phyloP scores from a whole-genome alignment of 2,329 filamentous ascomycete species.

The Sporothrix schenckii region DNA sequence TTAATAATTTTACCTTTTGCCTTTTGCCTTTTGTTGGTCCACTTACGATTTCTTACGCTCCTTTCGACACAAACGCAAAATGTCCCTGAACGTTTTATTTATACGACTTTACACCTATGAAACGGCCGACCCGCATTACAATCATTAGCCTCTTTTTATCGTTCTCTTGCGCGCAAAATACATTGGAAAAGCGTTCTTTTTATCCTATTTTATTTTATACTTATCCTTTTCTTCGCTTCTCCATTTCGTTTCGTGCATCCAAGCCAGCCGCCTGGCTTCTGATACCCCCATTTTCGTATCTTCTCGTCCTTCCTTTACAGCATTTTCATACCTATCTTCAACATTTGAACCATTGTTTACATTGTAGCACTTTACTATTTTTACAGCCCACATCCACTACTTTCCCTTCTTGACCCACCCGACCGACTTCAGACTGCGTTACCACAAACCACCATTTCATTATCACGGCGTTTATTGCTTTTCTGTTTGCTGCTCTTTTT shows the following conservation, averaged over 20 bases:
- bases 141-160: neutral
- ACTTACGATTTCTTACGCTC: conserved; percentile 24
- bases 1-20: neutral
- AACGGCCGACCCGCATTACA: conserved; percentile 29
- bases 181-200: conserved; percentile 21
- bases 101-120: conserved; percentile 14
- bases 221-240: neutral
- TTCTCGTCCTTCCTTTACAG: conserved; percentile 28
- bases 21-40: neutral
- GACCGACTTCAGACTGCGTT: conserved; percentile 19
- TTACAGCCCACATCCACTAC: neutral
- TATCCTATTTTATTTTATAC: neutral
- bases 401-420: neutral
- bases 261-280: conserved; percentile 25
- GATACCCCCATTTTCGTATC: conserved; percentile 3
- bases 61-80: conserved; percentile 12
- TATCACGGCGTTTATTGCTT: neutral
- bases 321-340: conserved; percentile 14
- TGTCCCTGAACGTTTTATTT: neutral
- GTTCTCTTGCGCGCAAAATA: neutral
- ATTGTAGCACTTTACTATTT: neutral
- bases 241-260: conserved; percentile 2
- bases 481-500: neutral
- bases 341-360: neutral
- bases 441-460: neutral